phyloP scores from a whole-genome alignment of 306 rosid genomes.

The Glycyrrhiza uralensis region DNA sequence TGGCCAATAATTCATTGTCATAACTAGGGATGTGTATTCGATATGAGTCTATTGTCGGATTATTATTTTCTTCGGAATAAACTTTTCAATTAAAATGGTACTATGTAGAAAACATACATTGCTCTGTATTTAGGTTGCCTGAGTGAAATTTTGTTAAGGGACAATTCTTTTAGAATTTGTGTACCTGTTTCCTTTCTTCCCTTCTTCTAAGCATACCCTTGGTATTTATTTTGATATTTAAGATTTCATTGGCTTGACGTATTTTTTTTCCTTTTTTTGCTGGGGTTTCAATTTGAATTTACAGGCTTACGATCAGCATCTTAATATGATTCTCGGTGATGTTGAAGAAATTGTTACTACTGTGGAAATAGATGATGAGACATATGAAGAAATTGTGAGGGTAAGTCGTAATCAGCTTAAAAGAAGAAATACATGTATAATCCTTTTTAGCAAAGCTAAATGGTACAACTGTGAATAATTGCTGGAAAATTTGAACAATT shows the following conservation, averaged over 20 bases:
- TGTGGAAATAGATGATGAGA: constrained; percentile 95
- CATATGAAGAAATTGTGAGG: constrained; percentile 99
- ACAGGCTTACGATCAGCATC: constrained; percentile 99
- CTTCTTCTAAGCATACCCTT: background rate
- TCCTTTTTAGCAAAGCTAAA: background rate
- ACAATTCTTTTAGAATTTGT: background rate
- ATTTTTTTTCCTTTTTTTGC: background rate
- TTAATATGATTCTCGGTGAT: constrained; percentile 99
- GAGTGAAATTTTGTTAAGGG: background rate
- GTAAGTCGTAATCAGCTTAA: constrained; percentile 42
- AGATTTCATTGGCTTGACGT: background rate
- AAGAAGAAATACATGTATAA: background rate
- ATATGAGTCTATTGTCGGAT: background rate
- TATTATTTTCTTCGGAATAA: background rate
- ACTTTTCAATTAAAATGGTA: background rate
- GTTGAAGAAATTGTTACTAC: constrained; percentile 93
- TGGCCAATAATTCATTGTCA: background rate
- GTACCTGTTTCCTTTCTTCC: background rate
- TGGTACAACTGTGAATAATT: background rate
- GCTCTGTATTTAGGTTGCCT: background rate
- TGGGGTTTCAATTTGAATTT: constrained; percentile 28
- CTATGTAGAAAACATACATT: background rate
- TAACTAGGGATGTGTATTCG: background rate
- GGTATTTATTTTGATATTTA: background rate
- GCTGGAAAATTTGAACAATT: background rate